Evolutionary conservation across 345 rosid species (phyloP), one percentile per base, ranked within the genome.

Genomic region (Salix suchowensis): DNA sequence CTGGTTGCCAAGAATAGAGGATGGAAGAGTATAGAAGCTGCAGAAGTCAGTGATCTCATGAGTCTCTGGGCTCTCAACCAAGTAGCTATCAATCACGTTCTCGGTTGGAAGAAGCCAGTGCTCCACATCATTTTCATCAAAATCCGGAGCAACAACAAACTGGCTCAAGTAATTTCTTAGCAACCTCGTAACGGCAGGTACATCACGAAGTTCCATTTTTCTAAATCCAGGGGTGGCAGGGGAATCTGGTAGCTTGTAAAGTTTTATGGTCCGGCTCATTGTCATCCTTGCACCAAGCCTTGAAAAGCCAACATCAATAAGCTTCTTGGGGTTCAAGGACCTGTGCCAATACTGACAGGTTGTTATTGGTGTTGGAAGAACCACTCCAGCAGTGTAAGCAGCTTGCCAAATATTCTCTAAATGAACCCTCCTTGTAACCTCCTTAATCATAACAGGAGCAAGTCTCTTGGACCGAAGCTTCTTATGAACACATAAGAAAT

Each of bases 311-410:
- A 94, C 97, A 86, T 92, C 97, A 71, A 94, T 92, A 65, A 94
- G 97, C 87, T 94, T 92, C 90, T 92, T 94, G 0, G 94, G 98
- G 89, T 94, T 94, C 86, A 94, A 61, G 12, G 98, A 94, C 81
- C 98, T 87, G 83, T 94, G 98, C 98, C 98, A 94, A 79, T 94
- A 94, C 74, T 90, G 98, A 73, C 95, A 92, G 26, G 97, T 92
- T 18, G 97, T 84, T 72, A 92, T 76, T 34, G 98, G 98, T 34
- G 97, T 94, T 0, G 98, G 98, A 85, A 94, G 92, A 77, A 92
- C 81, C 69, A 92, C 94, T 21, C 98, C 98, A 40, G 98, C 98
- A 0, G 98, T 94, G 75, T 94, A 92, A 21, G 97, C 97, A 0
- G 98, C 98, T 80, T 94, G 98, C 98, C 98, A 94, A 2, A 89